These are phyloP conservation scores for Canariomyces notabilis DNA, from an alignment of 2,329 filamentous ascomycete genomes.

Conservation along the genomic window DNA sequence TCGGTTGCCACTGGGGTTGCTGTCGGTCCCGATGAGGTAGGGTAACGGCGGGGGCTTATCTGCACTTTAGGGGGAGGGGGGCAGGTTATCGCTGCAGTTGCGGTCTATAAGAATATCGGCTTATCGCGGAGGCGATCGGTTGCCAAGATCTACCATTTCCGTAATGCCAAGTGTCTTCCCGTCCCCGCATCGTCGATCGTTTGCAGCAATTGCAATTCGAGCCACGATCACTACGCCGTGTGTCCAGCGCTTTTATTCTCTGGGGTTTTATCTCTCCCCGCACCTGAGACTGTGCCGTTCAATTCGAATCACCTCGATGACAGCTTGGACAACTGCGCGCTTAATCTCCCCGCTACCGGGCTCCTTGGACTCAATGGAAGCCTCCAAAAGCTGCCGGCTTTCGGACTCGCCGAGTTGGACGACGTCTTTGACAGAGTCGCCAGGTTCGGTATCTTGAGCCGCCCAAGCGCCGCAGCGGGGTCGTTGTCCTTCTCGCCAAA, in stretches of 20 bases:
- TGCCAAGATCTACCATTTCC: too few relatives aligned
- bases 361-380: slow-evolving; percentile 13
- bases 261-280: not conserved
- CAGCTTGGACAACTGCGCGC: slow-evolving; percentile 11
- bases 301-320: slow-evolving; percentile 1
- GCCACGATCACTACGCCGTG: too few relatives aligned
- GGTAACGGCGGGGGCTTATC: not conserved
- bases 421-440: slow-evolving; percentile 7
- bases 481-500: slow-evolving; percentile 24
- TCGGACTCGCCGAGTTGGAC: slow-evolving; percentile 12
- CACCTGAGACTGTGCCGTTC: not conserved
- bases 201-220: too few relatives aligned
- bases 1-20: slow-evolving; percentile 2
- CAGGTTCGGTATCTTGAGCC: slow-evolving; percentile 12
- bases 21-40: not conserved
- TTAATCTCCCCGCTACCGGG: slow-evolving; percentile 9
- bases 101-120: too few relatives aligned
- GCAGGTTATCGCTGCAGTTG: too few relatives aligned
- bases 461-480: slow-evolving; percentile 14
- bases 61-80: too few relatives aligned
- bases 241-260: too few relatives aligned
- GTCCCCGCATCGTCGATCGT: too few relatives aligned
- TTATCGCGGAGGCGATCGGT: too few relatives aligned
- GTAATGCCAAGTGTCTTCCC: too few relatives aligned
- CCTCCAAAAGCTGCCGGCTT: slow-evolving; percentile 11